Conservation (phyloP, 2,329 filamentous ascomycete species). For the Plectosphaerella sp. region DNA sequence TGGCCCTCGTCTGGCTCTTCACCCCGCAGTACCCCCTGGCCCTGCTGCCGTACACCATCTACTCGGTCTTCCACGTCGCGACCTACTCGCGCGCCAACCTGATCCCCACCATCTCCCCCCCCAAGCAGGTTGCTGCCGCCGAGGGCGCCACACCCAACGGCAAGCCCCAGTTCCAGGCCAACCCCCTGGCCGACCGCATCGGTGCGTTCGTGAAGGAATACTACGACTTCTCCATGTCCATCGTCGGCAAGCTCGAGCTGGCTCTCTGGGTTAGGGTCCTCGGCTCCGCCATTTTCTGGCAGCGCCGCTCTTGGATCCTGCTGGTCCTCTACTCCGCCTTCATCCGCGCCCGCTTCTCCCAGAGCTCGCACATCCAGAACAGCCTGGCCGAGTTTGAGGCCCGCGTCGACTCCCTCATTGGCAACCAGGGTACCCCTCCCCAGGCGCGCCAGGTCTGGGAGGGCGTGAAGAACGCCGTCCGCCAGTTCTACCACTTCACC, state of each 20-base stretch:
- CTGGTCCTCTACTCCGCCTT: conserved; percentile 84
- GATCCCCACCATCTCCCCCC: conserved; percentile 78
- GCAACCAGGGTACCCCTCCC: conserved; percentile 83
- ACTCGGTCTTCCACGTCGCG: conserved; percentile 97
- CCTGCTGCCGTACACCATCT: conserved; percentile 89
- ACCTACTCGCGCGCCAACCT: conserved; percentile 94
- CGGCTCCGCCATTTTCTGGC: conserved; percentile 79
- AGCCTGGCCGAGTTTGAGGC: conserved; percentile 68
- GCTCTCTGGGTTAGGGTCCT: conserved; percentile 79
- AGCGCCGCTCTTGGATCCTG: conserved; percentile 86
- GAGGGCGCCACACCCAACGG: conserved; percentile 51
- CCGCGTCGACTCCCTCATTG: conserved; percentile 74
- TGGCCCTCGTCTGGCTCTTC: conserved; percentile 94
- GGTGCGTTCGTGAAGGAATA: conserved; percentile 95
- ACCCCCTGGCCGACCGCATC: conserved; percentile 74
- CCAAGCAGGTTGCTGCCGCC: conserved; percentile 47
- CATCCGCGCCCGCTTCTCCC: conserved; percentile 81
- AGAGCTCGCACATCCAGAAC: conserved; percentile 90
- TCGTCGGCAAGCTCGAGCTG: conserved; percentile 87
- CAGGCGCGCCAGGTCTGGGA: conserved; percentile 77
- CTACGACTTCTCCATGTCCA: conserved; percentile 92
- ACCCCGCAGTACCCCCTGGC: conserved; percentile 85
- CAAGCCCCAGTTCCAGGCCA: conserved; percentile 49
- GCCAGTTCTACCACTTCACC: conserved; percentile 74
- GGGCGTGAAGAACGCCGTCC: conserved; percentile 65